phyloP scores from a whole-genome alignment of 1,284 basidiomycete genomes.

The Earliella scabrosa region DNA sequence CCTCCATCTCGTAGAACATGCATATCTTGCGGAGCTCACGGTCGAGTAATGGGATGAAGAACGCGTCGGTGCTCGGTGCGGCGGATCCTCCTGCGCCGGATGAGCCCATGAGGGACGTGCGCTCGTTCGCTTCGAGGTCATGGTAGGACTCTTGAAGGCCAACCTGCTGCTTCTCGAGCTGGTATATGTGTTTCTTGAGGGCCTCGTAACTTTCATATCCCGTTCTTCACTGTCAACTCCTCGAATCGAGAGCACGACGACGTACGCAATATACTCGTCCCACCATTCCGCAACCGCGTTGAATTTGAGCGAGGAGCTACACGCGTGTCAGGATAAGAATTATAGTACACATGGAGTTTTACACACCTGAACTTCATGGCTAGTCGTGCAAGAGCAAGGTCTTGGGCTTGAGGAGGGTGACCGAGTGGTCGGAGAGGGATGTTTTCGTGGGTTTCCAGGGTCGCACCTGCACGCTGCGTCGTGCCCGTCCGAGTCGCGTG shows the following conservation, averaged over 20 bases:
- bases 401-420: conserved; percentile 12
- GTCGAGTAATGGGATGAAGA: conserved; percentile 81
- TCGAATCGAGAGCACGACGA: conserved; percentile 15
- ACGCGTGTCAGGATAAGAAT: neutral
- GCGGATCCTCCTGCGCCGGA: conserved; percentile 24
- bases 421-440: conserved; percentile 34
- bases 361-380: conserved; percentile 65
- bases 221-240: no score
- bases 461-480: conserved; percentile 12
- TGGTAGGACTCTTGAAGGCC: conserved; percentile 44
- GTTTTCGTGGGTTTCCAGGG: conserved; percentile 25
- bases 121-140: conserved; percentile 73
- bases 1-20: conserved; percentile 81
- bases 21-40: conserved; percentile 85
- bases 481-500: neutral
- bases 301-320: conserved; percentile 83
- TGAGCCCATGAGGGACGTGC: conserved; percentile 51
- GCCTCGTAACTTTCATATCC: conserved; percentile 81
- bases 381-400: conserved; percentile 33
- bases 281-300: conserved; percentile 96
- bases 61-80: conserved; percentile 49
- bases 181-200: conserved; percentile 87
- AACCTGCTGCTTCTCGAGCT: conserved; percentile 76
- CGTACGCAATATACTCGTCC: conserved; percentile 89
- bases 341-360: neutral